Percentiles rank a stretch among this genome's conserved stretches.
These are phyloP conservation scores for Begonia fuchsioides DNA, from an alignment of 306 rosid genomes.

Conservation along the genomic window DNA sequence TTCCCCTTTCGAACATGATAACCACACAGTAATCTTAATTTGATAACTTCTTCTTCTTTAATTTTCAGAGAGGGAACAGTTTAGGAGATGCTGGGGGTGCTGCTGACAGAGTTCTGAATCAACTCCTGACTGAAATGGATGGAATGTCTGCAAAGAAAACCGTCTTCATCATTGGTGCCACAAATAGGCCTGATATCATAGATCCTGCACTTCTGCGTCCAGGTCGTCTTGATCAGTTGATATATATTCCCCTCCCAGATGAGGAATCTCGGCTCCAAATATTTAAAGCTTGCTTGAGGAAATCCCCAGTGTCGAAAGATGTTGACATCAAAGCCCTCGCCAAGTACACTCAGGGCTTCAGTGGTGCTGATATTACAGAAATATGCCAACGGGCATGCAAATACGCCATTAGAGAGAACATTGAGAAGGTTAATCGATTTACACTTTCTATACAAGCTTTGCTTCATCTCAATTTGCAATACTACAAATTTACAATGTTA, in stretches of 20 bases:
- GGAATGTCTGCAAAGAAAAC: conserved; percentile 22
- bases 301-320: conserved; percentile 17
- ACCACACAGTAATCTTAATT: too few species aligned
- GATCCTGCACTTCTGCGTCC: conserved; percentile 39
- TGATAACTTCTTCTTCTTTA: neutral
- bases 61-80: conserved; percentile 17
- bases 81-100: conserved; percentile 22
- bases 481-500: too few species aligned
- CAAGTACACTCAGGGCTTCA: conserved; percentile 15
- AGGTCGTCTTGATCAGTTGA: conserved; percentile 27
- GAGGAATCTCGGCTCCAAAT: conserved; percentile 19
- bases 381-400: conserved; percentile 25
- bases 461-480: too few species aligned
- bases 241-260: conserved; percentile 23
- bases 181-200: conserved; percentile 35
- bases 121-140: conserved; percentile 20
- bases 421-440: conserved; percentile 8
- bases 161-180: conserved; percentile 25
- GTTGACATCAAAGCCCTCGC: conserved; percentile 21
- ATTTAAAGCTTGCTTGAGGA: conserved; percentile 21
- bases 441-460: too few species aligned
- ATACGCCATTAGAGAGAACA: conserved; percentile 20
- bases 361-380: conserved; percentile 23
- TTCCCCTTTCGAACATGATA: too few species aligned
- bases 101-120: conserved; percentile 25